These are phyloP conservation scores for Nectriaceae sp. DNA, from an alignment of 2,329 filamentous ascomycete species.

Conservation along the genomic window DNA sequence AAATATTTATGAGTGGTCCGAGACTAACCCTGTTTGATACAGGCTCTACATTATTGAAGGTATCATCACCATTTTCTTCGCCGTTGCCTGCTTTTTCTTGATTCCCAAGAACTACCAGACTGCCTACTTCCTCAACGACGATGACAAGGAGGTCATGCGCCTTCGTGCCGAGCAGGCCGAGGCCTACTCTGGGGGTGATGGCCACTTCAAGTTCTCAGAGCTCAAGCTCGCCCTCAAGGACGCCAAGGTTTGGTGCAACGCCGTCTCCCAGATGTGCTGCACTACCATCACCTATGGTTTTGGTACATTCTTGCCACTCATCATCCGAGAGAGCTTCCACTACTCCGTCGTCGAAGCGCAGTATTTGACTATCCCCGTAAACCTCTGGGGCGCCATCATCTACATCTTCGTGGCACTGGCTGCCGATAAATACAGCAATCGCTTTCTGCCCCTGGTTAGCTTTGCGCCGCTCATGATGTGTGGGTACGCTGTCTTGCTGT, in stretches of 20 bases:
- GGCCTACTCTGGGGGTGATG: constrained; percentile 46
- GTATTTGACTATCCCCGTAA: constrained; percentile 54
- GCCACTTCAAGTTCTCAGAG: constrained; percentile 51
- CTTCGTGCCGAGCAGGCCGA: neutral
- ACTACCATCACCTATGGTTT: constrained; percentile 54
- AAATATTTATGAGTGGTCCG: too few relatives aligned
- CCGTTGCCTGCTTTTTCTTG: neutral
- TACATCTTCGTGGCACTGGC: constrained; percentile 45
- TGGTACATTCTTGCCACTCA: constrained; percentile 55
- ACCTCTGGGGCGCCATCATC: constrained; percentile 44
- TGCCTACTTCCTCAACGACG: neutral
- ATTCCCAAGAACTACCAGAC: neutral
- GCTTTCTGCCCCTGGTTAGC: neutral
- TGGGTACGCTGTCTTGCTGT: constrained; percentile 48
- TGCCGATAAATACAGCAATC: constrained; percentile 45
- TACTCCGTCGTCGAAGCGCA: constrained; percentile 49
- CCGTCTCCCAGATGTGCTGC: constrained; percentile 48
- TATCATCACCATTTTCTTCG: neutral
- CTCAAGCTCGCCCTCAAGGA: constrained; percentile 47
- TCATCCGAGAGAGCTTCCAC: constrained; percentile 52
- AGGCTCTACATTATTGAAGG: neutral
- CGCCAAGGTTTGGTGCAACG: constrained; percentile 45
- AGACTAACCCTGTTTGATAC: too few relatives aligned
- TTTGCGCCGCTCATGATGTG: constrained; percentile 26
- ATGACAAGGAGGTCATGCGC: neutral